Evolutionary conservation across 2,329 filamentous ascomycete genomes (phyloP), one percentile per base, ranked within the genome.

Genomic region (Hypoxylon sp.): DNA sequence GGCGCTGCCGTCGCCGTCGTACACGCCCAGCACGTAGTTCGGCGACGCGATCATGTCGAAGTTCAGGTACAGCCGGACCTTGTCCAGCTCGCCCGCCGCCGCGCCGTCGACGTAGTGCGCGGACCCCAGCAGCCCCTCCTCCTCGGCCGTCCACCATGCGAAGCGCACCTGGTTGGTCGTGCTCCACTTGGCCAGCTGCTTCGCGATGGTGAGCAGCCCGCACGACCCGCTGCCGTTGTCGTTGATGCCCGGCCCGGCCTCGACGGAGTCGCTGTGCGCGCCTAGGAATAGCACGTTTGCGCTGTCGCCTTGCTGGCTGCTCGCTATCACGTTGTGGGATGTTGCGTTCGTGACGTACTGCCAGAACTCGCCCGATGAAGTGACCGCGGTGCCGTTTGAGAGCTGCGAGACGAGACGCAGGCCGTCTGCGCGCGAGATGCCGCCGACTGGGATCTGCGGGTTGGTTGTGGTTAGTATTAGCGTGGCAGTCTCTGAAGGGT

Each of bases 91-190:
- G 1, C 76, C 74, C 1, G 78, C 73, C n/a, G 79, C 73, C 30
- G 80, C 77, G 8, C 36, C 61, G 20, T 79, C 76, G 49, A 87
- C 83, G 73, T 89, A 90, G 78, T 84, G 83, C 26, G 82, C 79
- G 4, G 84, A 85, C 36, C 89, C 89, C 11, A 91, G 79, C 14
- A 90, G 81, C 22, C 88, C 88, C 56, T 85, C 86, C 71, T 89
- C 87, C 75, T 89, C 87, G 2, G 83, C 87, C 1, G 85, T 84
- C 87, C 87, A 91, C 81, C 85, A 91, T 57, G 79, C 82, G 76
- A 90, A 89, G 61, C 87, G 84, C n/a, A 90, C 84, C 32, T 83
- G 82, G 72, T 88, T 87, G 64, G 83, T 87, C 59, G 86, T 81
- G 4, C 75, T 77, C 76, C 81, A 89, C 44, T 82, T 79, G n/a